Base-by-base conservation (phyloP, 495 filamentous ascomycete species). In the Collariella sp. region DNA sequence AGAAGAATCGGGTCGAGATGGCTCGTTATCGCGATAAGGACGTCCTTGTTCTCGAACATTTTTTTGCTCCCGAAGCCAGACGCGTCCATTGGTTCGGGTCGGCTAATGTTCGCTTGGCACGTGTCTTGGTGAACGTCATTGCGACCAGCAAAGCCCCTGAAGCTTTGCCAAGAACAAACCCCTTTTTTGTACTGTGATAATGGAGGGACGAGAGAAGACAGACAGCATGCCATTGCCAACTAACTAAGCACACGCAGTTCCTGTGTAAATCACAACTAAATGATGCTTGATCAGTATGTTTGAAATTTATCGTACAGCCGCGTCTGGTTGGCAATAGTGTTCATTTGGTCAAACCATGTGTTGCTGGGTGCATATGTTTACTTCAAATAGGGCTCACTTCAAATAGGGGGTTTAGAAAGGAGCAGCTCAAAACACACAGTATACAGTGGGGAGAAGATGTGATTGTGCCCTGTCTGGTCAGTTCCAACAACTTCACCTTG, bases 1-100 rank as follows among this genome's bases (percentile, higher is more conserved):
- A 4, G 19, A 41, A 1, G 1, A 18, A 46, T 10, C 19, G 29
- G n/a, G 3, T 55, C 15, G 16, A 44, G 31, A 55, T n/a, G 48
- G 45, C 4, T 46, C 31, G 10, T 16, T 56, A 62, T 59, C 56
- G 56, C 56, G 55, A 57, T 57, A 57, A 57, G 54, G n/a, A 45
- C 15, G 24, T 19, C 18, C 22, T 15, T 52, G 16, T n/a, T 18
- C 26, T 35, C 34, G 12, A 54, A 54, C 51, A 49, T 62, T 62
- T 58, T 61, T 54, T 42, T 23, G 39, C 12, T 35, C n/a, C 22
- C 15, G n/a, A 16, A 29, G 20, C 19, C 29, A 31, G 50, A 54
- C 54, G 50, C 58, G 55, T 58, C 29, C 38, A 56, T 35, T 26
- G 43, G 48, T 13, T 46, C 48, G 34, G 53, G 45, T 31, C 57